Conservation (phyloP, 805 yeast genomes). For the Saccharomycopsis sp. region DNA sequence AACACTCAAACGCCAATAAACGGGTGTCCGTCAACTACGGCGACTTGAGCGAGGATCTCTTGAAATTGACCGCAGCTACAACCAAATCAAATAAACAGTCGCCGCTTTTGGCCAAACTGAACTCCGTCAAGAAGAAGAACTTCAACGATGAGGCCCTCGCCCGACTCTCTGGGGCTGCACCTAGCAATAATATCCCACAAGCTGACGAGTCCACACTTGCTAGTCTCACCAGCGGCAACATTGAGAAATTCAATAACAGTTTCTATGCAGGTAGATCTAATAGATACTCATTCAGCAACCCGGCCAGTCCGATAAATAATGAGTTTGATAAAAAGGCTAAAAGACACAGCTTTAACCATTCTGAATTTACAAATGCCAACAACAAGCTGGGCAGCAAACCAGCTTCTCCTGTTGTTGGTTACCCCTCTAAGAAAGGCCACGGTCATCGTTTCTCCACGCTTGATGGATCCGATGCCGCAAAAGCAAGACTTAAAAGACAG, state of each 20-base stretch:
- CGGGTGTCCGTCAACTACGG: slow-evolving; percentile 20
- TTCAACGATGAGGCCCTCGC: slow-evolving; percentile 19
- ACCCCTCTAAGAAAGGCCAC: not conserved
- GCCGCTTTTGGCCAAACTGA: not conserved
- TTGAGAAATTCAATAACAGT: slow-evolving; percentile 6
- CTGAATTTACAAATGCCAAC: slow-evolving; percentile 1
- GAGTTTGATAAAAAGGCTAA: not conserved
- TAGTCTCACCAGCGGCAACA: not conserved
- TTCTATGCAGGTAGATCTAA: not conserved
- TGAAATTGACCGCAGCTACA: slow-evolving; percentile 12
- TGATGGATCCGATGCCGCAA: slow-evolving; percentile 16
- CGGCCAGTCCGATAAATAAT: not conserved
- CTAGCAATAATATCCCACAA: slow-evolving; percentile 5
- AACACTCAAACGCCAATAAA: slow-evolving; percentile 7
- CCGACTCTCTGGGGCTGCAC: slow-evolving; percentile 11
- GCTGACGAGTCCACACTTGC: not conserved
- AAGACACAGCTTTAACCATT: not conserved
- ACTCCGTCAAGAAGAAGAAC: slow-evolving; percentile 6
- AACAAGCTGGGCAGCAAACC: not conserved
- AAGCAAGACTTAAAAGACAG: slow-evolving; percentile 2
- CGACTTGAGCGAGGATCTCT: slow-evolving; percentile 19
- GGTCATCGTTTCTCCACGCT: slow-evolving; percentile 16
- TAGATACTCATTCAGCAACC: not conserved
- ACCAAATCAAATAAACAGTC: slow-evolving; percentile 14
- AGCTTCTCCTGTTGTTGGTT: not conserved